Base-by-base conservation (phyloP, 441 rosid genomes). In the Populus trichocarpa region DNA sequence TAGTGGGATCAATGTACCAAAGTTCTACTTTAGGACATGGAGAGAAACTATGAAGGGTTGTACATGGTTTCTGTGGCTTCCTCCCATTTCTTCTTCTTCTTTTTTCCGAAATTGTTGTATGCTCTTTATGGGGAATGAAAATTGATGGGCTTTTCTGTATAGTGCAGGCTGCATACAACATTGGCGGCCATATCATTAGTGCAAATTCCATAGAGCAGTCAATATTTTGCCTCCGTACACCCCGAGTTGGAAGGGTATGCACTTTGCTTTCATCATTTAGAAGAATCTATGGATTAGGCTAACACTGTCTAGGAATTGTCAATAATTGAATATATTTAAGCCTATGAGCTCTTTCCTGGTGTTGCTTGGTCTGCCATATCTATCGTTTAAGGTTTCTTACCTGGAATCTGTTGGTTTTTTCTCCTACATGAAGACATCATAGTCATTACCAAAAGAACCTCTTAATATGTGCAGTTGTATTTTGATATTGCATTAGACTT, bases 121-220 rank as follows among this genome's bases (percentile, higher is more conserved):
- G 11, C 28, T 63, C 5, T 61, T 35, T 64, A 3, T 26, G 33
- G n/a, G 75, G 30, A 30, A 57, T 50, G 70, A 25, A 23, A 81
- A 75, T 74, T 84, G 84, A 90, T 79, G 67, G 75, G 79, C 76
- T 80, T 83, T 72, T 83, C 69, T 83, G 79, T 85, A 50, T 91
- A 86, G 92, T 87, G 90, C 97, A 93, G 99, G 93, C 93, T 84
- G 90, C 93, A 13, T 95, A 95, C 81, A 95, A 93, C 87, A 88
- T 95, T 11, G 95, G 95, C 36, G 99, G 97, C 40, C 92, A 87
- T 59, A 81, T 90, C 69, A 81, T 93, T 71, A 93, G 92, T 67
- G 98, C 97, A 83, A 92, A 88, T 84, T 86, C 97, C 73, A 90
- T 95, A 70, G 96, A 95, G 87, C 91, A 90, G 83, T 91, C 93